A percentile compares a stretch with the other conserved stretches of the same genome.
phyloP scores from a whole-genome alignment of 176 grass and related monocot genomes.

The Ensete glaucum region DNA sequence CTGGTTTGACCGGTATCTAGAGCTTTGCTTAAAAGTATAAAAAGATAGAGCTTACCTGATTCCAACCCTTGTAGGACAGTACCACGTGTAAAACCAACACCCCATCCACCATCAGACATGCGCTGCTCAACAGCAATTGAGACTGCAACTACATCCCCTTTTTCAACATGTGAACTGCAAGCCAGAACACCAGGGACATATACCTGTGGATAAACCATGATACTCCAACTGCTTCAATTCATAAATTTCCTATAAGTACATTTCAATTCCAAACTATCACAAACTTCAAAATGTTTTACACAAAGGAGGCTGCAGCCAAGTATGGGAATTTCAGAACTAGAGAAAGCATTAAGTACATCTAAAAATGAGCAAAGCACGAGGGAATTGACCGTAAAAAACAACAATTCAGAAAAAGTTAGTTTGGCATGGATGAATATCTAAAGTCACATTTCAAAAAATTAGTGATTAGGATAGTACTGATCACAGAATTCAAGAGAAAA shows the following conservation, averaged over 20 bases:
- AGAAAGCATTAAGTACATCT: neutral
- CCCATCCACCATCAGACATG: conserved; percentile 43
- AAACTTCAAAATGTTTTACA: neutral
- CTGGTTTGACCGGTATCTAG: no score
- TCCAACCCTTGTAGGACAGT: conserved; percentile 60
- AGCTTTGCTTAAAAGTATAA: neutral
- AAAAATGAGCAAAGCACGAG: neutral
- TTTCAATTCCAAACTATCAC: neutral
- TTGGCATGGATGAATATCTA: no score
- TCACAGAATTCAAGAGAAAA: no score
- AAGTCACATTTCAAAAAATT: no score
- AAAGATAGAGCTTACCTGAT: conserved; percentile 35
- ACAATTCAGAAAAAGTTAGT: no score
- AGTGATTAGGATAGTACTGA: no score
- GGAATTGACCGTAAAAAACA: no score
- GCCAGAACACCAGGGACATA: conserved; percentile 91
- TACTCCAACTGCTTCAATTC: neutral
- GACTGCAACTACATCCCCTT: conserved; percentile 73
- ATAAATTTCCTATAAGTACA: conserved; percentile 1
- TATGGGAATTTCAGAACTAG: neutral
- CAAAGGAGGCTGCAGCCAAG: neutral
- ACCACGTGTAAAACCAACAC: conserved; percentile 84
- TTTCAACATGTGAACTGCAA: conserved; percentile 95
- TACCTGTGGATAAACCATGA: conserved; percentile 39
- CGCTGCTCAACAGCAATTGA: conserved; percentile 77